Evolutionary conservation across 2,329 filamentous ascomycete species (phyloP).

Genomic region (Eurotiales sp.): DNA sequence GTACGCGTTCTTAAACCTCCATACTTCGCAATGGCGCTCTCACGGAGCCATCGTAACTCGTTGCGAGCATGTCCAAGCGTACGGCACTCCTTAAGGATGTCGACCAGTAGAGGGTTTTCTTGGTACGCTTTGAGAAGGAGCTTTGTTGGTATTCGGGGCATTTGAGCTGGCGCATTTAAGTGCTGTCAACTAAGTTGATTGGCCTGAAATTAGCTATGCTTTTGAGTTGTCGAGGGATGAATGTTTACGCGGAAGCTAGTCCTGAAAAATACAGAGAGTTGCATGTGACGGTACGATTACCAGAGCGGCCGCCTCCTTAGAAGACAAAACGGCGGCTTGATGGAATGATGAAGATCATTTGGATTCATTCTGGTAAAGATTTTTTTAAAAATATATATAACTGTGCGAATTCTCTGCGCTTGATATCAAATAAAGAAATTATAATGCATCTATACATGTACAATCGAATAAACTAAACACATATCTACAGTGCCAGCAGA

Average conservation of each 20-base stretch:
- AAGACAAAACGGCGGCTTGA: too few species aligned
- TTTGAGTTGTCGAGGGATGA: too few species aligned
- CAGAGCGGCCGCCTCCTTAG: too few species aligned
- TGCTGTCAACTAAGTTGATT: too few species aligned
- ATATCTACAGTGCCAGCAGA: constrained; percentile 4
- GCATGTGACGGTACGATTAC: too few species aligned
- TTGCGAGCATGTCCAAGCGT: constrained; percentile 42
- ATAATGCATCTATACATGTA: not conserved
- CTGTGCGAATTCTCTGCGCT: not conserved
- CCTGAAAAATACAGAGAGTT: too few species aligned
- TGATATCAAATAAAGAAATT: not conserved
- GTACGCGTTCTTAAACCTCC: not conserved
- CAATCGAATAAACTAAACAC: not conserved
- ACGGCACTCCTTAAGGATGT: constrained; percentile 43
- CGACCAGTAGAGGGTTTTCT: constrained; percentile 35
- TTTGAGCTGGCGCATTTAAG: constrained; percentile 21
- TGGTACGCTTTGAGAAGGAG: constrained; percentile 34
- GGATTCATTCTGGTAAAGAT: too few species aligned
- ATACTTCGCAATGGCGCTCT: constrained; percentile 29
- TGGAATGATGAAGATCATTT: too few species aligned
- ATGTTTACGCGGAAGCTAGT: not conserved
- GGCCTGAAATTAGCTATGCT: not conserved
- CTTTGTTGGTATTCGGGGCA: constrained; percentile 41
- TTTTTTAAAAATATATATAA: not conserved
- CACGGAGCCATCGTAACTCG: constrained; percentile 46